Base-by-base conservation (phyloP, 164 flowering plant genomes). In the Akebia trifoliata region DNA sequence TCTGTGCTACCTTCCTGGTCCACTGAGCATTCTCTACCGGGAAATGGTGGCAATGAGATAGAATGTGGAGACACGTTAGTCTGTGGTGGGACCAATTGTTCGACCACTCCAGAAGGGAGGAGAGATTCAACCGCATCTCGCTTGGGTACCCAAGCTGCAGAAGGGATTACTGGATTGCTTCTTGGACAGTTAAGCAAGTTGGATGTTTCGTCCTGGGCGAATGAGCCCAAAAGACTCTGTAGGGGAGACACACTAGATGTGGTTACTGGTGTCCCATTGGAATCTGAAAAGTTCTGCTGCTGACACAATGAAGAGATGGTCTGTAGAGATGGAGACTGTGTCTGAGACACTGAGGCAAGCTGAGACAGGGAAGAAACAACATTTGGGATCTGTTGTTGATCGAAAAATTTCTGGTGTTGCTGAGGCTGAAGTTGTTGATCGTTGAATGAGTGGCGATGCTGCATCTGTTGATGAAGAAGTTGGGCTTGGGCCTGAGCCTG, bases 1-100 rank as follows among this genome's bases (percentile, higher is more conserved):
- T 85, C 91, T 30, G 68, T 60, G 59, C 71, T 60, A 21, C 79
- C 85, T 45, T 78, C 86, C 53, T 79, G 86, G 54, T 81, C 92
- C 5, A 77, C 63, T 1, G 85, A 59, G 67, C 81, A 84, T 53
- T 87, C 95, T 61, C 84, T 78, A 12, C 94, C 93, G 57, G 95
- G 96, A 76, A 92, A 85, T 3, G 96, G 89, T 2, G 93, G 95
- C 75, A 88, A 72, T 9, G 90, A 72, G 50, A 81, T 52, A 34
- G 84, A 60, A 59, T 68, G 68, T 28, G 69, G 81, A 20, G 85
- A 59, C 6, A 67, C 35, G 54, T 57, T 81, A 11, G 78, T 56
- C 31, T 72, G 86, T n/a, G 74, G 72, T 6, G 64, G 71, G 14
- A 73, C 82, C 55, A 81, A 49, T 62, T 77, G 89, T 36, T 90